Conservation (phyloP, 176 grass and related monocot species). For the Raddia guianensis region DNA sequence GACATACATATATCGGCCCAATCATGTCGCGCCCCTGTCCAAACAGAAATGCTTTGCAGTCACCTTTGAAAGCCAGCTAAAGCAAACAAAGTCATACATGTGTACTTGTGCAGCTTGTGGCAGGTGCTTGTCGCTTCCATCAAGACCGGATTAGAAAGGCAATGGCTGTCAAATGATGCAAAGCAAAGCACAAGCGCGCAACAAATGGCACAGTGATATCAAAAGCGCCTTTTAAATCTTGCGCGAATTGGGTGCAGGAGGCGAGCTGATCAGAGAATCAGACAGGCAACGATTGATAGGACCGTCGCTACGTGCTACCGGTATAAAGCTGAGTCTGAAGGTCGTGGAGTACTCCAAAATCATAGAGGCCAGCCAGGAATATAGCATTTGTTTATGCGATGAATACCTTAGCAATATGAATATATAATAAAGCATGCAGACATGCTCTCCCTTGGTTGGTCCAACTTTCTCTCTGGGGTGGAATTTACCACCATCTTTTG, state of each 20-base stretch:
- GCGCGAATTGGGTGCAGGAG: neutral
- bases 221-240: conserved; percentile 24
- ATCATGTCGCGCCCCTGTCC: neutral
- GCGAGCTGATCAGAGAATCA: conserved; percentile 25
- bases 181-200: neutral
- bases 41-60: conserved; percentile 35
- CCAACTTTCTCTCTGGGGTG: neutral
- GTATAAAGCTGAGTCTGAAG: conserved; percentile 29
- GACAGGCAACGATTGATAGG: neutral
- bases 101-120: conserved; percentile 35
- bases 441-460: conserved; percentile 14
- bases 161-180: conserved; percentile 3
- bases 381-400: conserved; percentile 1
- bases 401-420: conserved; percentile 17
- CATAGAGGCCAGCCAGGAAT: conserved; percentile 2
- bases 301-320: neutral
- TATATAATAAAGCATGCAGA: conserved; percentile 28
- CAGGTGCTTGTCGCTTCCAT: conserved; percentile 39
- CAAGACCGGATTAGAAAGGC: conserved; percentile 31
- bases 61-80: neutral
- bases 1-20: neutral
- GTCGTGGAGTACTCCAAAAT: neutral
- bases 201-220: neutral
- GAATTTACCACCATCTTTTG: conserved; percentile 33
- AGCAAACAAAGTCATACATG: conserved; percentile 25